A percentile compares a stretch with the other conserved stretches of the same genome.
Conservation (phyloP, 2,329 filamentous ascomycete species). For the Epichloe sylvatica region DNA sequence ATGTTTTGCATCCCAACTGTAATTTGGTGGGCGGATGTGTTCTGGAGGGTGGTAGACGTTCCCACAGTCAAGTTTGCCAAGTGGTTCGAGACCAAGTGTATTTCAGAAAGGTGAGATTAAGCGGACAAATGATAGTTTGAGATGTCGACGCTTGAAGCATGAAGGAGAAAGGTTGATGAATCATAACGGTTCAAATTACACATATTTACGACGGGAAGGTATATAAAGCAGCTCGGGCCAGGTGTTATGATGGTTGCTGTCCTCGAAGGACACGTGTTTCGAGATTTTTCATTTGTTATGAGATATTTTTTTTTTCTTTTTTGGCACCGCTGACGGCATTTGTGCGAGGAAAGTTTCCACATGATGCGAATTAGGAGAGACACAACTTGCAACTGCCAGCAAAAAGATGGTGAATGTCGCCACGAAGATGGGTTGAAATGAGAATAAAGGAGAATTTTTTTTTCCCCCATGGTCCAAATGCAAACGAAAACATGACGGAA, state of each 20-base stretch:
- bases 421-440: no score
- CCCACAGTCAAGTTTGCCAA: conserved; percentile 42
- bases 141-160: background rate
- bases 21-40: conserved; percentile 42
- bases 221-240: background rate
- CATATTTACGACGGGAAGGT: background rate
- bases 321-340: background rate
- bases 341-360: no score
- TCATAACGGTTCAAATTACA: background rate
- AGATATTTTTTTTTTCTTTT: background rate
- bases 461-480: no score
- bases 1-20: conserved; percentile 35
- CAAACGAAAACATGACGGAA: no score
- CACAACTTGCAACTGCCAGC: no score
- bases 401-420: no score
- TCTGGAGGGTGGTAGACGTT: conserved; percentile 41
- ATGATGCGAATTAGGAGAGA: no score
- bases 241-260: background rate
- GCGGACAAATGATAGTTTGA: background rate
- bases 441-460: no score
- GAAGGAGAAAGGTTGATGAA: background rate
- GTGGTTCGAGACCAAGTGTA: conserved; percentile 36
- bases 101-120: conserved; percentile 14
- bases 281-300: no score
- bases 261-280: background rate